These are phyloP conservation scores for Juglanconis oblonga DNA, from an alignment of 2,329 filamentous ascomycete species.

Conservation along the genomic window DNA sequence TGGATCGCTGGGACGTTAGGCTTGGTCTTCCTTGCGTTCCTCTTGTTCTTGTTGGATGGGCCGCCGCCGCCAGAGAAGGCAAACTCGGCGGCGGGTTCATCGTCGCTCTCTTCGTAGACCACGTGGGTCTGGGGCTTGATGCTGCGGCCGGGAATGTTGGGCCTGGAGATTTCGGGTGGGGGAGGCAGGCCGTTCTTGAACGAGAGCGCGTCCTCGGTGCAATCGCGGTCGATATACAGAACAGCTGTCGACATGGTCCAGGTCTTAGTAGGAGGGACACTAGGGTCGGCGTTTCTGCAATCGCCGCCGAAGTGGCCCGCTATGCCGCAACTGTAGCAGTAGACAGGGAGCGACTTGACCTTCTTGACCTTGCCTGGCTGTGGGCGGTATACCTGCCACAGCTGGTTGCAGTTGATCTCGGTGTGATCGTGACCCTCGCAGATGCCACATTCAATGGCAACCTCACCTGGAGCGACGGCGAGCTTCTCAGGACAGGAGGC, in stretches of 20 bases:
- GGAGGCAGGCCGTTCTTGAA: conserved; percentile 20
- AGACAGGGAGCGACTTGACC: conserved; percentile 47
- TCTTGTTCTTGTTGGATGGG: not conserved
- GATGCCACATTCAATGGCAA: conserved; percentile 53
- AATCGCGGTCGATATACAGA: conserved; percentile 47
- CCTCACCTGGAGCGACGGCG: conserved; percentile 37
- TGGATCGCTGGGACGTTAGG: conserved; percentile 11
- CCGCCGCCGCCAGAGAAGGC: conserved; percentile 29
- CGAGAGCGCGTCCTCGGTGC: conserved; percentile 36
- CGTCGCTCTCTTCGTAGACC: conserved; percentile 45
- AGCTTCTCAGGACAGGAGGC: conserved; percentile 56
- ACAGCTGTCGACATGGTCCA: conserved; percentile 51
- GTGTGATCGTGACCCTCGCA: conserved; percentile 56
- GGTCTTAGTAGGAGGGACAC: conserved; percentile 32
- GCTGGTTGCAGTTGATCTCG: conserved; percentile 56
- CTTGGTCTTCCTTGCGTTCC: not conserved
- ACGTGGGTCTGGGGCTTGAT: conserved; percentile 35
- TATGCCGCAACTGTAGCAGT: conserved; percentile 56
- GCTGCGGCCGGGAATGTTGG: conserved; percentile 26
- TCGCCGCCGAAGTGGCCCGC: conserved; percentile 56
- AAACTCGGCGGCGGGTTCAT: conserved; percentile 39
- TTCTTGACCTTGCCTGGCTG: conserved; percentile 39
- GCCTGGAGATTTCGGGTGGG: conserved; percentile 10
- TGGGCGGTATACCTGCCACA: conserved; percentile 58
- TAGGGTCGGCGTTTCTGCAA: conserved; percentile 36